Base-by-base conservation (phyloP, 2,329 filamentous ascomycete genomes). In the Alternaria novae-zelandiae region DNA sequence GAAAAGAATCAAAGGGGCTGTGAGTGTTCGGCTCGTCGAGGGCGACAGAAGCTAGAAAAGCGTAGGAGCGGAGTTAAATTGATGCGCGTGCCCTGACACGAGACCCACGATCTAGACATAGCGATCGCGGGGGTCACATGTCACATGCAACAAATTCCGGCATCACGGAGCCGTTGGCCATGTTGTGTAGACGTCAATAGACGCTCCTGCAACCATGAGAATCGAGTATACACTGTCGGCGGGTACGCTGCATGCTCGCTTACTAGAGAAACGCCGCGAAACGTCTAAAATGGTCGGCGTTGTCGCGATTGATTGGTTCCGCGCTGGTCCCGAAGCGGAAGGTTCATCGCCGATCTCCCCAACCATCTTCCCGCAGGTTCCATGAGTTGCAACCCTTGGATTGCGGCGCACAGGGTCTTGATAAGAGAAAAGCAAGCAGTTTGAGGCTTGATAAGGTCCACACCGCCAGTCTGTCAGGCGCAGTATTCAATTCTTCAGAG, bases 11-110 rank as follows among this genome's bases (percentile, higher is more conserved):
- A 32, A 59, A 55, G 28, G 56, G 54, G 58, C 25, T 13, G 50
- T 47, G 47, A 49, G 54, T 25, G 36, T 54, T 23, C 49, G 61
- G 55, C 47, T 61, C 45, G 58, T 51, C 41, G 53, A 59, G 36
- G 43, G 44, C 36, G 50, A 50, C 44, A 59, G 54, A 51, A 36
- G 54, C 51, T 45, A 46, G 59, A 67, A 59, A 64, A 62, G 61
- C 59, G 65, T 57, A 63, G 59, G 45, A 46, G 32, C 63, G 41
- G 63, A 53, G 45, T 68, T 64, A 63, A 65, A 65, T 68, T 64
- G 59, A 59, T 58, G 54, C 60, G 32, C 49, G 26, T 7, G 57
- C 57, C 63, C 63, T 61, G 66, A 67, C 66, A 68, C 60, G 57
- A 59, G 64, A 61, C 68, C 55, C 59, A 57, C 53, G 59, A 62